Evolutionary conservation across 176 grass and related monocot genomes (phyloP).

Genomic region (Bonia amplexicaulis): DNA sequence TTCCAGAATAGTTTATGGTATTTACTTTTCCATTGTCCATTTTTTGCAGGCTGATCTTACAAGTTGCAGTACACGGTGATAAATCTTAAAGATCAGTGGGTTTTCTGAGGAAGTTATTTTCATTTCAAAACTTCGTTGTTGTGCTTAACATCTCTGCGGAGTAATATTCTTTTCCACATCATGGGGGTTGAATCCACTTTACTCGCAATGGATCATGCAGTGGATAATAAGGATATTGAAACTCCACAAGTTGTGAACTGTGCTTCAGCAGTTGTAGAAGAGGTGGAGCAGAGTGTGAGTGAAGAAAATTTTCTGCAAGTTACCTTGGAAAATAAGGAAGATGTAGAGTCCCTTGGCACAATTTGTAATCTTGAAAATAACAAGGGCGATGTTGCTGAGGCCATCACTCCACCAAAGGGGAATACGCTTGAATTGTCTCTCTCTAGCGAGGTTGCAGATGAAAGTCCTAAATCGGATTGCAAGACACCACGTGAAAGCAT

Average conservation of each 20-base stretch:
- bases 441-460: conserved; percentile 16
- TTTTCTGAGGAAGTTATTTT: not conserved
- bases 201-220: not conserved
- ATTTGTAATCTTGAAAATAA: conserved; percentile 9
- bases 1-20: not conserved
- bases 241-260: not conserved
- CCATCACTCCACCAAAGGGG: not conserved
- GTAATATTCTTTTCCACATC: not conserved
- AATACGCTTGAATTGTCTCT: conserved; percentile 25
- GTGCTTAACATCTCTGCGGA: not conserved
- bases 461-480: not conserved
- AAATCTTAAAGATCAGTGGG: no score
- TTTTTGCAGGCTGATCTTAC: conserved; percentile 4
- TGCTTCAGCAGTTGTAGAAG: not conserved
- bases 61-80: not conserved
- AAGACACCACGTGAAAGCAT: conserved; percentile 60
- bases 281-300: conserved; percentile 5
- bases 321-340: conserved; percentile 27
- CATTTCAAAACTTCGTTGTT: not conserved
- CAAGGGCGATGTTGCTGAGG: conserved; percentile 9
- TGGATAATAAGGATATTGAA: not conserved
- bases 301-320: not conserved
- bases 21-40: not conserved
- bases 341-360: not conserved
- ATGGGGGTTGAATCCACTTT: conserved; percentile 18